phyloP scores from a whole-genome alignment of 2,329 filamentous ascomycete genomes.

The Colletotrichum sp. region DNA sequence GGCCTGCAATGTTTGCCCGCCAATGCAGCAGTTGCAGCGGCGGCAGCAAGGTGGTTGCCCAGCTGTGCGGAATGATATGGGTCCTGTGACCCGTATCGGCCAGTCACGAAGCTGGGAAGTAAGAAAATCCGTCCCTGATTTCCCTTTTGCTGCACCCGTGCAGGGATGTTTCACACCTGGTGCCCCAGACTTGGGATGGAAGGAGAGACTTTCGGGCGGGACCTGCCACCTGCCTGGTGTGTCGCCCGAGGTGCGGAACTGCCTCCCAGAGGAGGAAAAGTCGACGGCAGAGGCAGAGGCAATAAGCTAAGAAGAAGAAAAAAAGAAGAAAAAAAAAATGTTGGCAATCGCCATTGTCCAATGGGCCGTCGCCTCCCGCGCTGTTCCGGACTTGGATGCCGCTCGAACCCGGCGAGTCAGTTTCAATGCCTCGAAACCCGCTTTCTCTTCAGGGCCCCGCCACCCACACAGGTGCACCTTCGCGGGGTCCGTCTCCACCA shows the following conservation, averaged over 20 bases:
- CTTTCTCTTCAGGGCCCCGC: slow-evolving; percentile 12
- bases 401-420: slow-evolving; percentile 15
- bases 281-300: neutral
- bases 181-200: neutral
- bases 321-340: neutral
- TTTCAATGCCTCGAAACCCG: slow-evolving; percentile 17
- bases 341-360: slow-evolving; percentile 9
- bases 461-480: slow-evolving; percentile 5
- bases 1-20: neutral
- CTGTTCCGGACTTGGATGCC: slow-evolving; percentile 1
- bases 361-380: neutral
- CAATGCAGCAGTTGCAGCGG: neutral
- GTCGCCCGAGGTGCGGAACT: neutral
- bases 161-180: neutral
- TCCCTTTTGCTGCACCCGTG: neutral
- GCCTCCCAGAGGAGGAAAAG: neutral
- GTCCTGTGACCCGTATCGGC: neutral
- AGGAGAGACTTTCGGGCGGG: neutral
- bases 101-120: slow-evolving; percentile 9
- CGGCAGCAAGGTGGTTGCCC: neutral
- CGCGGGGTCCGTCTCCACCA: slow-evolving; percentile 10
- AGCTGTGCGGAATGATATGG: neutral
- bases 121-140: slow-evolving; percentile 15
- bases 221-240: neutral
- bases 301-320: neutral